Percentiles rank a stretch among this genome's conserved stretches.
Evolutionary conservation across 2,329 filamentous ascomycete genomes (phyloP).

Genomic region (Botrytis pseudocinerea): DNA sequence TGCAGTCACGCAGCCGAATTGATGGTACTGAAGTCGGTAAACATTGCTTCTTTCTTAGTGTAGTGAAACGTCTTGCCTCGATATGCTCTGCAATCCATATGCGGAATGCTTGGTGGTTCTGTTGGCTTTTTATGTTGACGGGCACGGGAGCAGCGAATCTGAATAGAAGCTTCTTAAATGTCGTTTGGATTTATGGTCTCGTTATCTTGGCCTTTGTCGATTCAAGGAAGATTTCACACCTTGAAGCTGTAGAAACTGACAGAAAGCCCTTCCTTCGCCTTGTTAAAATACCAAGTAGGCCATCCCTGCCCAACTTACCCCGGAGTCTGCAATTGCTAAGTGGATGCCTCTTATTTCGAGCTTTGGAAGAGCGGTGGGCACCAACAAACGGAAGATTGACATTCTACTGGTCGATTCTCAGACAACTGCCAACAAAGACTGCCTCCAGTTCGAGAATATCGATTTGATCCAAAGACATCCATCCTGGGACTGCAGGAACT

Average conservation of each 20-base stretch:
- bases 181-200: slow-evolving; percentile 34
- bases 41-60: slow-evolving; percentile 30
- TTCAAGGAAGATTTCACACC: slow-evolving; percentile 25
- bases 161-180: slow-evolving; percentile 35
- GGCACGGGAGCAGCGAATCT: slow-evolving; percentile 39
- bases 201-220: slow-evolving; percentile 30
- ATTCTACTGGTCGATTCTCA: slow-evolving; percentile 47
- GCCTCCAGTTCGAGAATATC: slow-evolving; percentile 44
- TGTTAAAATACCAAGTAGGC: slow-evolving; percentile 15
- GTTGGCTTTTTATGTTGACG: slow-evolving; percentile 34
- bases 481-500: slow-evolving; percentile 34
- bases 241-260: slow-evolving; percentile 23
- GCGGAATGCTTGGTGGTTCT: slow-evolving; percentile 34
- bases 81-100: slow-evolving; percentile 35
- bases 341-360: slow-evolving; percentile 45
- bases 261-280: slow-evolving; percentile 28
- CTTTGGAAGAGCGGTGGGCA: slow-evolving; percentile 51
- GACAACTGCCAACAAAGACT: slow-evolving; percentile 51
- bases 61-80: slow-evolving; percentile 40
- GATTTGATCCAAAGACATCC: slow-evolving; percentile 34
- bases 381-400: slow-evolving; percentile 49
- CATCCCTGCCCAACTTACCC: slow-evolving; percentile 30
- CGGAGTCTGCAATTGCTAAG: slow-evolving; percentile 19
- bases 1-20: slow-evolving; percentile 35
- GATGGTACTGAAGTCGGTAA: slow-evolving; percentile 33